phyloP scores from a whole-genome alignment of 768 basidiomycete species.

The Filobasidium wieringae region DNA sequence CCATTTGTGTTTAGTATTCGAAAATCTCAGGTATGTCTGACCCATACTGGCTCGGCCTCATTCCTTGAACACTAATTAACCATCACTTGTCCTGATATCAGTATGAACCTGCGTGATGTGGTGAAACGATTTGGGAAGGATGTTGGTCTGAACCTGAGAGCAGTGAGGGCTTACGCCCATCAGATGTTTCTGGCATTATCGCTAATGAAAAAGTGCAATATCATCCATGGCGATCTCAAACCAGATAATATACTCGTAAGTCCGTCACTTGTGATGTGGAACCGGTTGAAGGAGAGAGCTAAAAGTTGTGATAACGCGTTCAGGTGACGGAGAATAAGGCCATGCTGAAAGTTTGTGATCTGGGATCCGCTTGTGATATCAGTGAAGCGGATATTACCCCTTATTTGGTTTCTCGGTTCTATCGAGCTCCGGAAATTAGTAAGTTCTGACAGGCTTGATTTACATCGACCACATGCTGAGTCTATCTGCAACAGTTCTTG shows the following conservation, averaged over 20 bases:
- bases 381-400: slow-evolving; percentile 87
- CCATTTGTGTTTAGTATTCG: slow-evolving; percentile 91
- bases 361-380: slow-evolving; percentile 92
- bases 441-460: slow-evolving; percentile 30
- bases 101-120: slow-evolving; percentile 96
- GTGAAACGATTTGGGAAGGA: slow-evolving; percentile 98
- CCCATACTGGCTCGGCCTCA: background rate
- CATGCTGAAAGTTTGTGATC: slow-evolving; percentile 81
- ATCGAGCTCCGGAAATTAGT: slow-evolving; percentile 99
- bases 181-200: slow-evolving; percentile 84
- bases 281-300: too few species aligned
- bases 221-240: slow-evolving; percentile 98
- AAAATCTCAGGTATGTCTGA: slow-evolving; percentile 63
- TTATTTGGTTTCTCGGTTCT: slow-evolving; percentile 93
- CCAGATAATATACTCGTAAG: slow-evolving; percentile 91
- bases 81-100: slow-evolving; percentile 31
- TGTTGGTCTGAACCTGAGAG: slow-evolving; percentile 85
- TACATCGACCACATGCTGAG: background rate
- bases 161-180: slow-evolving; percentile 97
- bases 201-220: slow-evolving; percentile 71
- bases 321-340: slow-evolving; percentile 95
- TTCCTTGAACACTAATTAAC: background rate
- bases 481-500: slow-evolving; percentile 58
- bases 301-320: background rate
- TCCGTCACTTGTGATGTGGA: slow-evolving; percentile 16